Percentiles rank a stretch among this genome's conserved stretches.
Evolutionary conservation across 2,329 filamentous ascomycete genomes (phyloP).

Genomic region (Teratosphaeria gauchensis): DNA sequence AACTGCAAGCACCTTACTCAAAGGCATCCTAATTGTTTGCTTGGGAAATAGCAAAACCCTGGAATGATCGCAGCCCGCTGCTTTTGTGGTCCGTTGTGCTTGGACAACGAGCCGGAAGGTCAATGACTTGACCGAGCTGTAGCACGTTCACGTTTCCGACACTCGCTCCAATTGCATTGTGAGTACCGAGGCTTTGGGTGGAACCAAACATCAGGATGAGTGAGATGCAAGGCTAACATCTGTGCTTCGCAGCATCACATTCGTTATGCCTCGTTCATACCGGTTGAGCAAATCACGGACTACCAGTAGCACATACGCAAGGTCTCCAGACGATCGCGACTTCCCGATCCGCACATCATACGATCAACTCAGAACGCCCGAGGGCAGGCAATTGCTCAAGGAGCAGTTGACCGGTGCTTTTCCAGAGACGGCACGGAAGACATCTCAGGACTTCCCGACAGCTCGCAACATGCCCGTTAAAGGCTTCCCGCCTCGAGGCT

Average conservation of each 20-base stretch:
- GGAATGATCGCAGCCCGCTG: background rate
- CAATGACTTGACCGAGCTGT: background rate
- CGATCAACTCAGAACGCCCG: constrained; percentile 7
- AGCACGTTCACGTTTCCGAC: background rate
- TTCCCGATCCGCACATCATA: constrained; percentile 5
- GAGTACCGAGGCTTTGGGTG: background rate
- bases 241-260: background rate
- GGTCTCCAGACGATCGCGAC: background rate
- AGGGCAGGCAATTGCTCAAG: constrained; percentile 9
- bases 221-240: background rate
- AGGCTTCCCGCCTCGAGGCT: constrained; percentile 5
- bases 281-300: background rate
- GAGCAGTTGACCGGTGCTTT: constrained; percentile 11
- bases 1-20: background rate
- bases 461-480: constrained; percentile 5
- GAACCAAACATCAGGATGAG: background rate
- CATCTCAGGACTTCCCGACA: background rate
- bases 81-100: background rate
- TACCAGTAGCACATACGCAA: background rate
- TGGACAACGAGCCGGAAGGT: background rate
- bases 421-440: constrained; percentile 6
- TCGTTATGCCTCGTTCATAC: constrained; percentile 1
- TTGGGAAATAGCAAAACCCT: background rate
- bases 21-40: background rate
- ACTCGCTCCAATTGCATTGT: background rate